Base-by-base conservation (phyloP, 495 filamentous ascomycete species). In the Aspergillus asperescens region DNA sequence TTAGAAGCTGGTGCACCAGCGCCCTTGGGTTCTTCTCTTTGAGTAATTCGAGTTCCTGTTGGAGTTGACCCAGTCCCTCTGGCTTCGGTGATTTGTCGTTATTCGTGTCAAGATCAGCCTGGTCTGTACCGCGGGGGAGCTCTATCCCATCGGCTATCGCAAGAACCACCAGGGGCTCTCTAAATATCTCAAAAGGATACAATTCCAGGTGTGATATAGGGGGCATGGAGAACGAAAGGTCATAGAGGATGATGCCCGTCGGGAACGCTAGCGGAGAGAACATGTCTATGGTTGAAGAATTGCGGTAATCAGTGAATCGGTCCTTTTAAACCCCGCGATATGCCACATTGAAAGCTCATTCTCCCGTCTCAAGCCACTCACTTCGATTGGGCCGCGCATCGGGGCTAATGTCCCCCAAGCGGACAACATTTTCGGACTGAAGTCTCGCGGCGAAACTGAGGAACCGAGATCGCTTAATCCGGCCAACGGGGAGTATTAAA, bases 181-280 rank as follows among this genome's bases (percentile, higher is more conserved):
- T 77, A 62, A 84, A 92, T 20, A 88, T 70, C 60, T 95, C 90
- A 69, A 94, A 95, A 1, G 91, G 91, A 13, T 86, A 86, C 25
- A 92, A 67, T 18, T 86, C 79, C 15, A 89, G 71, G 63, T 91
- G 89, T 31, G 88, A 86, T 29, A 86, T 77, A 29, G 88, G 80
- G 42, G 89, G 83, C 55, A 87, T 74, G 54, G 88, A 85, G 44
- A 86, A 89, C 32, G 87, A 85, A 47, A 96, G 77, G 64, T 96
- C 87, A 77, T 94, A 96, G 55, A 96, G 79, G 57, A 99, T 85
- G 56, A 84, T 81, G 48, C 93, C 93, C 53, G 82, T 81, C 7
- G 92, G 92, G 65, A 95, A 97, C 2, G 89, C 90, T 57, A 95
- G 75, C 22, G 93, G 93, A 37, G 90, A 94, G 66, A 98, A 96